phyloP scores from a whole-genome alignment of 352 stramenopile species.

The Globisporangium splendens region DNA sequence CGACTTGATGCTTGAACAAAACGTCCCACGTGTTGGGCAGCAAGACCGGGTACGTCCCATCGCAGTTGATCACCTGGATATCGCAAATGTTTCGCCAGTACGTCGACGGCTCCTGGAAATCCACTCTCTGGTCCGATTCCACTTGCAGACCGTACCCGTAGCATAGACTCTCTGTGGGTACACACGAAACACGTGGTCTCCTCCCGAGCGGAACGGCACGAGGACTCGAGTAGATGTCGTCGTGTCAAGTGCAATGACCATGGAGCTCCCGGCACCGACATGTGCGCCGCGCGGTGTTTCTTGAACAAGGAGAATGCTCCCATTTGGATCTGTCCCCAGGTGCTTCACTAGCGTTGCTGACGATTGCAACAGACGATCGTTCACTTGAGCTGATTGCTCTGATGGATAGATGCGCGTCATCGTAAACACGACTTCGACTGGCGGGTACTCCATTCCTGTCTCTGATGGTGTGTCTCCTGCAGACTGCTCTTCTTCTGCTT shows the following conservation, averaged over 20 bases:
- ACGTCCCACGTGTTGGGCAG: slow-evolving; percentile 48
- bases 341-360: slow-evolving; percentile 11
- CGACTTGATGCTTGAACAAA: slow-evolving; percentile 57
- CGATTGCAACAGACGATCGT: slow-evolving; percentile 9
- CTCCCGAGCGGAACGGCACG: slow-evolving; percentile 14
- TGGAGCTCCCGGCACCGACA: slow-evolving; percentile 5
- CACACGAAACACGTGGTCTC: slow-evolving; percentile 39
- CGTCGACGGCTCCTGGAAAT: slow-evolving; percentile 36
- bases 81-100: slow-evolving; percentile 44
- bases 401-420: slow-evolving; percentile 29
- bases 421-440: slow-evolving; percentile 30
- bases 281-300: slow-evolving; percentile 14
- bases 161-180: slow-evolving; percentile 35
- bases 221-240: slow-evolving; percentile 27
- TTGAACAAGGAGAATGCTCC: slow-evolving; percentile 49
- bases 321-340: slow-evolving; percentile 33
- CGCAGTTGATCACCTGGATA: slow-evolving; percentile 44
- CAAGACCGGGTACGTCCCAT: slow-evolving; percentile 44
- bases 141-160: slow-evolving; percentile 61
- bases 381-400: slow-evolving; percentile 7
- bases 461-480: slow-evolving; percentile 22
- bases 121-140: slow-evolving; percentile 34
- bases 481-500: slow-evolving; percentile 9
- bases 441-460: neutral
- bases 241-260: slow-evolving; percentile 35